phyloP scores from a whole-genome alignment of 2,329 filamentous ascomycete species.

The Penicillium sp. region DNA sequence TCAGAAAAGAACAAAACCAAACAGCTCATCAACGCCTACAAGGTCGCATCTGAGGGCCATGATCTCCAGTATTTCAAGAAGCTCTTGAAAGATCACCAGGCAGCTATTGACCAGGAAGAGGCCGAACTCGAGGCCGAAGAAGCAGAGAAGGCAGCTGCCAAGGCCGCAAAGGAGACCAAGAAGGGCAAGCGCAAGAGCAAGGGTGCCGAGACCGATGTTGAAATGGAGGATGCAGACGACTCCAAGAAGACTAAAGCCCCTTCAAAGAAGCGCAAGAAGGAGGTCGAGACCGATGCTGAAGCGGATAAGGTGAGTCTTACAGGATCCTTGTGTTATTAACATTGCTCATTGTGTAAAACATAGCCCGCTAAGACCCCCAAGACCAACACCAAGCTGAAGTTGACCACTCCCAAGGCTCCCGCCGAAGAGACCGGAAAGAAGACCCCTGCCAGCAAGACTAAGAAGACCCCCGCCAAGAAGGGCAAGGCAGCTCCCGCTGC shows the following conservation, averaged over 20 bases:
- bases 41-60: conserved; percentile 74
- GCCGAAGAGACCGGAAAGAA: conserved; percentile 45
- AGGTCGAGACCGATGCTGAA: conserved; percentile 64
- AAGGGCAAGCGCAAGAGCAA: conserved; percentile 52
- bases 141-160: conserved; percentile 55
- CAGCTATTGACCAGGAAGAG: conserved; percentile 53
- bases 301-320: conserved; percentile 60
- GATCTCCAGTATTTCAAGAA: conserved; percentile 80
- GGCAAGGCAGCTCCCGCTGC: conserved; percentile 50
- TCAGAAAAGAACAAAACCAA: conserved; percentile 76
- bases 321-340: background rate
- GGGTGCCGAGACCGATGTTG: conserved; percentile 52
- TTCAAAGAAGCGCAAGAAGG: conserved; percentile 80
- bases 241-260: conserved; percentile 53
- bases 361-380: conserved; percentile 67
- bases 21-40: conserved; percentile 73
- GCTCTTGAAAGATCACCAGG: conserved; percentile 62
- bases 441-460: conserved; percentile 54
- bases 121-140: conserved; percentile 56
- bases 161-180: conserved; percentile 54
- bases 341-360: conserved; percentile 20
- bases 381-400: conserved; percentile 53
- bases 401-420: conserved; percentile 60
- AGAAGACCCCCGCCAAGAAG: conserved; percentile 50
- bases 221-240: conserved; percentile 49